Evolutionary conservation across 2,329 filamentous ascomycete species (phyloP), one percentile per base, ranked within the genome.

Genomic region (Paracorniculantispora psalliotae): DNA sequence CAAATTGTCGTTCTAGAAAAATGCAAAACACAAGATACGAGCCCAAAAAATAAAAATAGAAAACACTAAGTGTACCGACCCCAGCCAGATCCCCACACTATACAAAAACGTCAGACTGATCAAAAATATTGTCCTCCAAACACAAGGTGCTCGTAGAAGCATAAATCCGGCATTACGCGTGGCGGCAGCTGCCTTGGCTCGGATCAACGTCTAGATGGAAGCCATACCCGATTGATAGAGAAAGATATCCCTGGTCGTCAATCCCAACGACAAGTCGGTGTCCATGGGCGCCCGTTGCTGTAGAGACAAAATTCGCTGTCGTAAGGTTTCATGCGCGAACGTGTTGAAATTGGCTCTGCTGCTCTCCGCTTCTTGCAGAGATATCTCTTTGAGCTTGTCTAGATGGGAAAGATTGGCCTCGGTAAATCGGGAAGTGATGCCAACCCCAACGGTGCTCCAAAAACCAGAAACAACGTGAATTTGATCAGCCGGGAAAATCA

Each of bases 401-500:
- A 73, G 57, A 3, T 71, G 63, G 3, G 66, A 63, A 10, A 77
- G 61, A 13, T 76, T 65, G 12, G 68, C 63, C 62, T 75, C 74
- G 4, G 75, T 72, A 0, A 76, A 59, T 7, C 77, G 68, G 9
- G 72, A 69, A 17, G 70, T 72, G 30, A 77, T 67, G 2, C 75
- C 76, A 0, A 67, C 64, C 4, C 77, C 76, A 5, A 69, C 64
- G 50, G 73, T 72, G 57, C 70, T 67, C 76, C 76, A 79, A 49
- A 73, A 70, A 3, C 71, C 72, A 5, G 71, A 64, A 8, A 73
- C 66, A 23, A 68, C 71, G 17, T 64, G 65, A 2, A 63, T 62
- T 52, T 72, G 72, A 1, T 62, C 55, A 7, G 61, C 19, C 1
- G 73, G 75, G 60, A 72, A 77, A 28, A 68, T 65, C 44, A 77